Evolutionary conservation across 139 green algal genomes (phyloP).

Genomic region (Penium margaritaceum): DNA sequence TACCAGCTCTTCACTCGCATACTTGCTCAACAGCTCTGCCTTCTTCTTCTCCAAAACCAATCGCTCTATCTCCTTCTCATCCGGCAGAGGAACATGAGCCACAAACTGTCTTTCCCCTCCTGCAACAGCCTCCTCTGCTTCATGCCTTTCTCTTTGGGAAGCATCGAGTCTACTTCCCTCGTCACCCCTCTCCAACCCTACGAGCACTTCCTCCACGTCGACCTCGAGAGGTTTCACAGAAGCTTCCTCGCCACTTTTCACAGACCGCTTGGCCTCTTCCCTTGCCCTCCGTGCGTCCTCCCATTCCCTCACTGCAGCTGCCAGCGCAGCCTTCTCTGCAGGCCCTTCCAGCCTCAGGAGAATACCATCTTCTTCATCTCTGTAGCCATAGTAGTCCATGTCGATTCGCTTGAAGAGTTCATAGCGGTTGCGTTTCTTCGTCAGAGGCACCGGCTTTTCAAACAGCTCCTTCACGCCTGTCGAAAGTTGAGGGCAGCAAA

Average conservation of each 20-base stretch:
- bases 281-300: slow-evolving; percentile 25
- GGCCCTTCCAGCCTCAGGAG: slow-evolving; percentile 31
- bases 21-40: slow-evolving; percentile 42
- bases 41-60: slow-evolving; percentile 89
- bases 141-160: no score
- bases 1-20: slow-evolving; percentile 33
- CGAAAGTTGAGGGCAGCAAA: no score
- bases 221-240: no score
- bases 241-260: slow-evolving; percentile 36
- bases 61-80: slow-evolving; percentile 83
- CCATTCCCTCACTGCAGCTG: slow-evolving; percentile 27
- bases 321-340: slow-evolving; percentile 14
- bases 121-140: no score
- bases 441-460: slow-evolving; percentile 64
- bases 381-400: slow-evolving; percentile 87
- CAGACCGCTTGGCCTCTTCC: slow-evolving; percentile 16
- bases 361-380: slow-evolving; percentile 45
- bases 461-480: slow-evolving; percentile 71
- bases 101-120: slow-evolving; percentile 67
- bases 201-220: no score
- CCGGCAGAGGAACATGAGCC: slow-evolving; percentile 84
- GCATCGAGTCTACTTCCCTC: no score
- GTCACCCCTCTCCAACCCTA: no score
- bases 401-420: slow-evolving; percentile 85
- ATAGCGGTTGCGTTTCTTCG: slow-evolving; percentile 45